phyloP scores from a whole-genome alignment of 1,139 yeast genomes.

The Meyerozyma athensensis region DNA sequence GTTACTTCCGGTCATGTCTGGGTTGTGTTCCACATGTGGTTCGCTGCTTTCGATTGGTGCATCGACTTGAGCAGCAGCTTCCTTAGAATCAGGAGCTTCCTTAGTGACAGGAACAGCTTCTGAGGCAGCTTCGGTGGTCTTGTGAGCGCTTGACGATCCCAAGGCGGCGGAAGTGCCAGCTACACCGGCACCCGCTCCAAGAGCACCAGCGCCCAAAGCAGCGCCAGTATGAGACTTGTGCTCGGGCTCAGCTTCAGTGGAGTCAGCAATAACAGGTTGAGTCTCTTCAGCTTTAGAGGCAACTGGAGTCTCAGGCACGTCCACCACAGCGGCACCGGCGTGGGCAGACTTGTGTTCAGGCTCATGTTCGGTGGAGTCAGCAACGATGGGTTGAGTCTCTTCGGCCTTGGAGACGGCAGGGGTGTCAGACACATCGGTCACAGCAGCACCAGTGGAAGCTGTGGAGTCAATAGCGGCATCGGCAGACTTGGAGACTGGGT shows the following conservation, averaged over 20 bases:
- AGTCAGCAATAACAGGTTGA: conserved; percentile 5
- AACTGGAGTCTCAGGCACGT: no score
- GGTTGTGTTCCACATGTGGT: not conserved
- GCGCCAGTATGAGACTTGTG: conserved; percentile 5
- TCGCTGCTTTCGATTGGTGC: no score
- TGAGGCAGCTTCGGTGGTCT: not conserved
- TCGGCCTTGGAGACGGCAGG: not conserved
- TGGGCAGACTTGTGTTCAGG: not conserved
- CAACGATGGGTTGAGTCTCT: conserved; percentile 7
- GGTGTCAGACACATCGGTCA: conserved; percentile 1
- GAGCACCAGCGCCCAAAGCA: conserved; percentile 4
- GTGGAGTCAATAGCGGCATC: conserved; percentile 3
- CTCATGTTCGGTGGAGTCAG: conserved; percentile 6
- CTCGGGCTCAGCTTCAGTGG: conserved; percentile 4
- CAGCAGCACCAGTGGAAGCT: not conserved
- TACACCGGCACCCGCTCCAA: conserved; percentile 4
- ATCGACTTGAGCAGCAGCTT: conserved; percentile 13
- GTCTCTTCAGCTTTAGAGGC: conserved; percentile 8
- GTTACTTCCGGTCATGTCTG: conserved; percentile 5
- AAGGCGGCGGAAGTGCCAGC: conserved; percentile 1
- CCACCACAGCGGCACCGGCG: conserved; percentile 6
- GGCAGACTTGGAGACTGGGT: conserved; percentile 4
- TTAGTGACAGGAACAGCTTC: conserved; percentile 8
- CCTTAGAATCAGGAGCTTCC: conserved; percentile 8
- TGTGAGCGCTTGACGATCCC: not conserved